Percentiles rank a stretch among this genome's conserved stretches.
These are phyloP conservation scores for Rhizopus microsporus DNA, from an alignment of 371 early-diverging fungal genomes.

Conservation along the genomic window DNA sequence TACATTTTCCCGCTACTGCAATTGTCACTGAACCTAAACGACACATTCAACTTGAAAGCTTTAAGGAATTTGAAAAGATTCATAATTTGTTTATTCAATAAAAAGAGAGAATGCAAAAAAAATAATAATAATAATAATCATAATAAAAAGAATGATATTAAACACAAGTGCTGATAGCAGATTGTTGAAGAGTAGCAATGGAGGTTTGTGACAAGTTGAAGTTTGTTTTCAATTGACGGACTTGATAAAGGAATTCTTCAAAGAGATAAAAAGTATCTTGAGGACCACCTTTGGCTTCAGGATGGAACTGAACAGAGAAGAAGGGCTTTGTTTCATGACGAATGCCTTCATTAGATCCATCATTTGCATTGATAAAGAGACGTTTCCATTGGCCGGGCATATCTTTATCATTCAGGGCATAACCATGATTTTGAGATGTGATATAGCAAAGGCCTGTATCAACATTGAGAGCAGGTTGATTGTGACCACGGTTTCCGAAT, in stretches of 20 bases:
- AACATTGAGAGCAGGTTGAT: conserved; percentile 96
- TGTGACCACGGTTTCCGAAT: conserved; percentile 98
- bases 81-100: conserved; percentile 31
- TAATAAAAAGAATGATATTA: conserved; percentile 10
- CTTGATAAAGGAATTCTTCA: conserved; percentile 56
- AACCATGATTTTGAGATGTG: conserved; percentile 97
- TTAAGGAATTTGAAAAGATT: conserved; percentile 36
- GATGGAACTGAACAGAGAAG: conserved; percentile 94
- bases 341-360: conserved; percentile 94
- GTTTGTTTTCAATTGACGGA: conserved; percentile 17
- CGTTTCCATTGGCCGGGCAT: conserved; percentile 75
- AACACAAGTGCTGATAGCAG: conserved; percentile 26
- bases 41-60: conserved; percentile 30
- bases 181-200: conserved; percentile 13
- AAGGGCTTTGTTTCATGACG: conserved; percentile 73
- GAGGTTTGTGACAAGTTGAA: not conserved
- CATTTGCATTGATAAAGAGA: conserved; percentile 93
- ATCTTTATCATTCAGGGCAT: conserved; percentile 74
- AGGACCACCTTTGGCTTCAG: conserved; percentile 96
- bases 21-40: conserved; percentile 3
- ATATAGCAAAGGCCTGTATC: conserved; percentile 91
- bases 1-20: conserved; percentile 28
- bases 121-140: not conserved
- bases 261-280: conserved; percentile 87
- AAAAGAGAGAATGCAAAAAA: conserved; percentile 7